Evolutionary conservation across 176 grass and related monocot genomes (phyloP), one percentile per base, ranked within the genome.

Genomic region (Cenchrus fungigraminus): DNA sequence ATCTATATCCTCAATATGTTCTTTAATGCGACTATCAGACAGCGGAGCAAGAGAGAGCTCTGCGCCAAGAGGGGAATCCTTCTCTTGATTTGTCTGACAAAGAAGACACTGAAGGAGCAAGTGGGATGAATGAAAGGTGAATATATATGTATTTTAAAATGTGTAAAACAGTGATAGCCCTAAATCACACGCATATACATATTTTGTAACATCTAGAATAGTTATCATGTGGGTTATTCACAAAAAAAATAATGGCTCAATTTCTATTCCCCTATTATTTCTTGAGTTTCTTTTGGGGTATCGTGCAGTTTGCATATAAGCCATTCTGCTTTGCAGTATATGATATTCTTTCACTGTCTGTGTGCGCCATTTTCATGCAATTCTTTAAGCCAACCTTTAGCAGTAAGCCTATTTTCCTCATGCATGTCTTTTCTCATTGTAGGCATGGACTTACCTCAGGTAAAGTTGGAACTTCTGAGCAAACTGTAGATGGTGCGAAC

Each of bases 381-480:
- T 12, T 22, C 78, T 71, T 54, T 66, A 74, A 10, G 32, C 22
- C 25, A 51, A 42, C 4, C 44, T 67, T 86, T 71, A 58, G 45
- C 47, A 73, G 31, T 83, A 57, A 44, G 15, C 20, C 52, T 70
- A 29, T 6, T 71, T 88, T 88, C 6, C 49, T 92, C 47, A 13
- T 81, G 56, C 71, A 13, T 60, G 49, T 66, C 28, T 6, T 87
- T 92, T 89, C 53, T 91, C 88, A n/a, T 82, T 90, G 80, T 31
- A 98, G 91, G 69, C 79, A 88, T 84, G 90, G 76, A 63, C 71
- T 82, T 60, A 59, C 69, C 47, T 59, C 86, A 51, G 66, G 50
- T n/a, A 85, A 84, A 75, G 72, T 43, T 63, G 92, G 90, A 87
- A 89, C 90, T 51, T 97, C 90, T 85, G 84, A 50, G 67, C 90